phyloP scores from a whole-genome alignment of 164 flowering plant genomes.

The Vitis amurensis region DNA sequence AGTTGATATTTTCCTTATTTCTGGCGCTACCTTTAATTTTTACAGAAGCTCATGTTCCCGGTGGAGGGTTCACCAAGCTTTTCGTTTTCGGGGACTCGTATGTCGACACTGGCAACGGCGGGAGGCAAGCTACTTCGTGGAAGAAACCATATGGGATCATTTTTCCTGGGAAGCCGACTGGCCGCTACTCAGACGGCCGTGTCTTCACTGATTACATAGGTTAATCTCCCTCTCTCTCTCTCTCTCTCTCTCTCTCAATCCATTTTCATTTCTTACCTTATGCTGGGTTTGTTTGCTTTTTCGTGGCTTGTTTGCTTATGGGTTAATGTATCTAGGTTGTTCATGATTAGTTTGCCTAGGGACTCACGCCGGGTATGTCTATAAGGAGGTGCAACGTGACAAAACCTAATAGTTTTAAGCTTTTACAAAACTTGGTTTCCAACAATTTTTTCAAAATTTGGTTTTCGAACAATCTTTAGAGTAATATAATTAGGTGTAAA shows the following conservation, averaged over 20 bases:
- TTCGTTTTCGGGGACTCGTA: constrained; percentile 6
- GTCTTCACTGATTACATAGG: constrained; percentile 6
- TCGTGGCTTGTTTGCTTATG: not conserved
- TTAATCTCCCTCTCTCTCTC: not conserved
- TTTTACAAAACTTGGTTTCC: too few species aligned
- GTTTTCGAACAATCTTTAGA: too few species aligned
- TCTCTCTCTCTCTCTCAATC: not conserved
- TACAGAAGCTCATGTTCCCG: too few species aligned
- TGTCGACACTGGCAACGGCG: constrained; percentile 3
- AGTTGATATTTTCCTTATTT: too few species aligned
- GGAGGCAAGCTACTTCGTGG: not conserved
- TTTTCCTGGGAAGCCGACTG: not conserved
- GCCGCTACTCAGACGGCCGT: constrained; percentile 1
- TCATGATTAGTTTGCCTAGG: too few species aligned
- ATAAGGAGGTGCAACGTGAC: too few species aligned
- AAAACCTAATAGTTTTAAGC: too few species aligned
- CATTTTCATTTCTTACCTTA: not conserved
- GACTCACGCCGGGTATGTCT: too few species aligned
- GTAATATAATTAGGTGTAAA: too few species aligned
- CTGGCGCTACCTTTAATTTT: too few species aligned
- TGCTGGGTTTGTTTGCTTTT: not conserved
- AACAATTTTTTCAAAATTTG: too few species aligned
- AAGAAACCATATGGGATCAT: not conserved
- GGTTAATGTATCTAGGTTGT: too few species aligned
- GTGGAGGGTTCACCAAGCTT: not conserved